These are phyloP conservation scores for Euryodendron excelsum DNA, from an alignment of 148 eudicot species.

Conservation along the genomic window DNA sequence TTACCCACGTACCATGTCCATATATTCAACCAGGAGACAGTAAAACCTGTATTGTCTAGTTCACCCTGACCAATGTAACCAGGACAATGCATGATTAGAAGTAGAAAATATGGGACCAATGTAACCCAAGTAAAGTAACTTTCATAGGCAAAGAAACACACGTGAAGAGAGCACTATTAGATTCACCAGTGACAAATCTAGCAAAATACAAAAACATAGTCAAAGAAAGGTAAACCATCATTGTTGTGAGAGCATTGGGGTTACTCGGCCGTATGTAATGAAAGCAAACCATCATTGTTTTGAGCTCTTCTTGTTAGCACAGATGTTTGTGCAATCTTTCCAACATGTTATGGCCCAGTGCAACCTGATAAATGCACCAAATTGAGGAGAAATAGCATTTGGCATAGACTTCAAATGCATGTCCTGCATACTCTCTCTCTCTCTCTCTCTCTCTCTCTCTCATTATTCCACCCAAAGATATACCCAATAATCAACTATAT, in stretches of 20 bases:
- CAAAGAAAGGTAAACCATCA: no score
- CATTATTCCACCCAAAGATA: no score
- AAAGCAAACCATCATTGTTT: not conserved
- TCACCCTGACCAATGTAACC: no score
- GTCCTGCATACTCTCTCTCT: no score
- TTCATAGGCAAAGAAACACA: not conserved
- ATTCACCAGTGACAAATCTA: not conserved
- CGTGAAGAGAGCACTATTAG: not conserved
- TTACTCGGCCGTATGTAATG: not conserved
- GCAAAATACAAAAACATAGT: slow-evolving; percentile 7
- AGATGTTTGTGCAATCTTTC: not conserved
- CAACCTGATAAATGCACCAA: no score
- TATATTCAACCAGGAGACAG: no score
- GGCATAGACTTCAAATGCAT: no score
- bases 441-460: no score
- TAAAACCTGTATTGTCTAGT: no score
- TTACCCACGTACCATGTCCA: no score
- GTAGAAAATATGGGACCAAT: not conserved
- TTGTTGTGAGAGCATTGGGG: not conserved
- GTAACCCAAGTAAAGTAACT: not conserved
- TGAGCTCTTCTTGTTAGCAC: slow-evolving; percentile 2
- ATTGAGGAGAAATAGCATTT: no score
- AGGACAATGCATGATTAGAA: no score
- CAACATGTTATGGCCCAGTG: slow-evolving; percentile 12
- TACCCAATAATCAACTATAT: not conserved